phyloP scores from a whole-genome alignment of 305 asterid genomes.

The Salvia sclarea region DNA sequence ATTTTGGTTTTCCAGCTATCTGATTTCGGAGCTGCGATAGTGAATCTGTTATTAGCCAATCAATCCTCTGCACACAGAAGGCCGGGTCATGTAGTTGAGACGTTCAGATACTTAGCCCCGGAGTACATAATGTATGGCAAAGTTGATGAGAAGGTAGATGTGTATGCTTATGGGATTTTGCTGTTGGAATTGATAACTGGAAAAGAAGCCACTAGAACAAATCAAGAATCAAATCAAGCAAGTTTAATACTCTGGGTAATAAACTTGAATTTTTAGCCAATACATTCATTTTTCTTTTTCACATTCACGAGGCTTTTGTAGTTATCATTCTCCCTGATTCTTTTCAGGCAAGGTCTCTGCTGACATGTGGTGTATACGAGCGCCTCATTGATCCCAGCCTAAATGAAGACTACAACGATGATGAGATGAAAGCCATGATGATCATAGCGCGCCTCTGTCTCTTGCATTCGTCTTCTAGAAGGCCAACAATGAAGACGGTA shows the following conservation, averaged over 20 bases:
- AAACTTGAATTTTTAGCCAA: constrained; percentile 5
- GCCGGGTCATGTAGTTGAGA: constrained; percentile 53
- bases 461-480: constrained; percentile 76
- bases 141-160: constrained; percentile 85
- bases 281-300: neutral
- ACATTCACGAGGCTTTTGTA: neutral
- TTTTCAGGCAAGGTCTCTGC: constrained; percentile 72
- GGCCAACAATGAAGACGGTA: constrained; percentile 78
- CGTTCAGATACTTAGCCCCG: constrained; percentile 77
- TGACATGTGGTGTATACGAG: constrained; percentile 55
- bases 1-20: constrained; percentile 48
- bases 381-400: constrained; percentile 72
- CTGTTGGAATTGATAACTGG: constrained; percentile 83
- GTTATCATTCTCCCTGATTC: neutral
- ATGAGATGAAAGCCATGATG: constrained; percentile 65
- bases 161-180: constrained; percentile 81
- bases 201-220: constrained; percentile 55
- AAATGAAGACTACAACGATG: constrained; percentile 49
- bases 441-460: constrained; percentile 69
- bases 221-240: constrained; percentile 50
- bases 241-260: constrained; percentile 74
- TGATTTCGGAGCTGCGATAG: constrained; percentile 69
- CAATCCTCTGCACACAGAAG: constrained; percentile 37
- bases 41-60: constrained; percentile 38
- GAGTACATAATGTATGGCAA: constrained; percentile 83